A percentile compares a stretch with the other conserved stretches of the same genome.
These are phyloP conservation scores for Aphanomyces euteiches DNA, from an alignment of 352 stramenopile genomes.

Conservation along the genomic window DNA sequence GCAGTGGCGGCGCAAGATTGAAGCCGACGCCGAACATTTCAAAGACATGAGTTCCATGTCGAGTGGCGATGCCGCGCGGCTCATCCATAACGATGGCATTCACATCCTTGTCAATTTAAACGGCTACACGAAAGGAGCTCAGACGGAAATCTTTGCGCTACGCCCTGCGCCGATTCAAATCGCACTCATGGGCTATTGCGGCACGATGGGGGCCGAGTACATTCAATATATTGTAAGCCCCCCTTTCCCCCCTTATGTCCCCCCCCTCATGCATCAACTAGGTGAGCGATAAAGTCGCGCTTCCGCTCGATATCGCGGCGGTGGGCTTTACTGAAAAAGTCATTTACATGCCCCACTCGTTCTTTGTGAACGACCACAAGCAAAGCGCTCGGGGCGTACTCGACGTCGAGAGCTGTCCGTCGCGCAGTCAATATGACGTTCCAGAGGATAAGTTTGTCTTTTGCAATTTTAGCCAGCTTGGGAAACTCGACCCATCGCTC, in stretches of 20 bases:
- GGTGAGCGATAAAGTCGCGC: conserved; percentile 73
- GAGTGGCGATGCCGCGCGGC: conserved; percentile 63
- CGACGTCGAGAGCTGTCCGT: conserved; percentile 69
- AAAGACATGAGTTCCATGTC: conserved; percentile 64
- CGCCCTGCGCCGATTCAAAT: conserved; percentile 87
- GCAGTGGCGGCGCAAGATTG: conserved; percentile 77
- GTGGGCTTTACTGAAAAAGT: conserved; percentile 87
- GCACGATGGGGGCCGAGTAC: conserved; percentile 88
- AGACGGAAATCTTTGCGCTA: conserved; percentile 92
- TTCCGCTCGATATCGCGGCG: conserved; percentile 53
- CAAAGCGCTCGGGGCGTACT: conserved; percentile 80
- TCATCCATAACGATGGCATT: conserved; percentile 83
- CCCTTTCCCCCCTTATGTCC: no score
- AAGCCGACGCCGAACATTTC: conserved; percentile 85
- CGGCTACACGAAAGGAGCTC: conserved; percentile 90
- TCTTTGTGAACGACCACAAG: conserved; percentile 92
- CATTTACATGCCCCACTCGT: conserved; percentile 89
- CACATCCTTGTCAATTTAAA: conserved; percentile 92
- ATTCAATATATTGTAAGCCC: conserved; percentile 86
- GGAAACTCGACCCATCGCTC: conserved; percentile 92
- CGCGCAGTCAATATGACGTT: conserved; percentile 82
- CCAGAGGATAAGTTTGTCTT: conserved; percentile 92
- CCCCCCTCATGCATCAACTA: not conserved
- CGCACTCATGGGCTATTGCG: conserved; percentile 88
- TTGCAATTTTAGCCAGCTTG: conserved; percentile 93